Base-by-base conservation (phyloP, 2,329 filamentous ascomycete species). In the Stagonosporopsis chrysanthemi region DNA sequence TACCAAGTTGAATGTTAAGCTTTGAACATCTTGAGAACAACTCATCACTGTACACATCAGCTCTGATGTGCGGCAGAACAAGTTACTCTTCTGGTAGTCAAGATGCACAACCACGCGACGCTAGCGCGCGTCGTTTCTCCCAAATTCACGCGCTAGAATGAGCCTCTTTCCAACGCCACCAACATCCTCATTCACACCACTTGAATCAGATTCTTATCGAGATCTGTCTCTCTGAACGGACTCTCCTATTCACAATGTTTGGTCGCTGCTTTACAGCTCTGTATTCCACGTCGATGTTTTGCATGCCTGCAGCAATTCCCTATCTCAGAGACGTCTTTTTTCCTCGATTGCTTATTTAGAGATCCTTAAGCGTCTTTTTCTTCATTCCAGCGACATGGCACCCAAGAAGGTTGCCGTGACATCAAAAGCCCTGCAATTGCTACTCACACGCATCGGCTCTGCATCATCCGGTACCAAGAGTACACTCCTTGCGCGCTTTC, bases 371-470 rank as follows among this genome's bases (percentile, higher is more conserved):
- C 33, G 6, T 17, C 15, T 22, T 9, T 11, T 17, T 22, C 17
- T 22, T n/a, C 6, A 38, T 15, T 33, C 14, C 31, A 4, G 4
- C 31, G n/a, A 12, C 6, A 47, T 70, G 68, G 50, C 58, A 11
- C 54, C 59, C 14, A 64, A 66, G 49, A 19, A 57, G n/a, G 46
- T 56, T 3, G 17, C 60, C 26, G 31, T 69, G 28, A 87, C 85
- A 67, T 70, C 78, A 28, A 72, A 77, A 39, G 78, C 86, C 43
- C 77, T 91, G 22, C 85, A 86, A 67, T 77, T 80, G 33, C 73
- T 91, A 35, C 86, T 88, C 5, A 81, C 81, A 52, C 80, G 82
- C 58, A 89, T 85, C 53, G 89, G 88, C 8, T 80, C 87, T 33
- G 78, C 82, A 23, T 81, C 78, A 1, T 80, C 84, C 0, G 89